Percentiles rank a stretch among this genome's conserved stretches.
phyloP scores from a whole-genome alignment of 108 stramenopile genomes.

The Pelagomonas calceolata region DNA sequence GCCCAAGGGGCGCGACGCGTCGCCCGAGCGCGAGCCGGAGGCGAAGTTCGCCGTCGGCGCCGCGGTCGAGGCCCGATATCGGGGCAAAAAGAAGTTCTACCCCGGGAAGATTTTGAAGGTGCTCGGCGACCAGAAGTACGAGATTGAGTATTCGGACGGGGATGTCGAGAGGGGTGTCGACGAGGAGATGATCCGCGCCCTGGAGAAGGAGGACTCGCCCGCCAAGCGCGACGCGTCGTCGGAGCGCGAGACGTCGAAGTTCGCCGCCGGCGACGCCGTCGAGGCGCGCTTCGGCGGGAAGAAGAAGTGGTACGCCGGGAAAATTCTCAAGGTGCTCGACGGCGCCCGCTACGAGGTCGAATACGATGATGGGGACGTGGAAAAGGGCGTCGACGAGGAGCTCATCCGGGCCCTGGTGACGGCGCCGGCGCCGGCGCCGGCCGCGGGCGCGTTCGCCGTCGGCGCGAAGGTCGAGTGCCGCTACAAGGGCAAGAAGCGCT shows the following conservation, averaged over 20 bases:
- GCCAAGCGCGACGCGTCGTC: not conserved
- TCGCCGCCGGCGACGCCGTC: not conserved
- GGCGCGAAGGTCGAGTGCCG: constrained; percentile 10
- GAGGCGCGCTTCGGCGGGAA: constrained; percentile 13
- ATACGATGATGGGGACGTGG: constrained; percentile 23
- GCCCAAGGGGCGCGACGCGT: too few species aligned
- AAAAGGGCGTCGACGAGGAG: not conserved
- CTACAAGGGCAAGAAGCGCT: constrained; percentile 7
- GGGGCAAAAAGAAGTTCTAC: not conserved
- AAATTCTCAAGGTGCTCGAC: constrained; percentile 9
- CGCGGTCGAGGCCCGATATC: too few species aligned
- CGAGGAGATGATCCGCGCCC: not conserved
- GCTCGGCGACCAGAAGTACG: not conserved
- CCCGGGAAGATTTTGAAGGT: not conserved
- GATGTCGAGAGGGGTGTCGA: not conserved
- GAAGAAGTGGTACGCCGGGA: constrained; percentile 27
- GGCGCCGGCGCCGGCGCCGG: not conserved
- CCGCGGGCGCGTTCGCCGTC: not conserved
- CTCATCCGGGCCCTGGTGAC: constrained; percentile 9
- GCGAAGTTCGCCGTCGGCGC: not conserved
- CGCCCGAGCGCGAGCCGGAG: too few species aligned
- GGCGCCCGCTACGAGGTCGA: constrained; percentile 19
- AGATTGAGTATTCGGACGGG: not conserved
- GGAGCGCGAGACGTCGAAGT: not conserved
- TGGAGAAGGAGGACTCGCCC: not conserved